Percentiles rank a stretch among this genome's conserved stretches.
phyloP scores from a whole-genome alignment of 345 rosid species.

The Microthlaspi erraticum region DNA sequence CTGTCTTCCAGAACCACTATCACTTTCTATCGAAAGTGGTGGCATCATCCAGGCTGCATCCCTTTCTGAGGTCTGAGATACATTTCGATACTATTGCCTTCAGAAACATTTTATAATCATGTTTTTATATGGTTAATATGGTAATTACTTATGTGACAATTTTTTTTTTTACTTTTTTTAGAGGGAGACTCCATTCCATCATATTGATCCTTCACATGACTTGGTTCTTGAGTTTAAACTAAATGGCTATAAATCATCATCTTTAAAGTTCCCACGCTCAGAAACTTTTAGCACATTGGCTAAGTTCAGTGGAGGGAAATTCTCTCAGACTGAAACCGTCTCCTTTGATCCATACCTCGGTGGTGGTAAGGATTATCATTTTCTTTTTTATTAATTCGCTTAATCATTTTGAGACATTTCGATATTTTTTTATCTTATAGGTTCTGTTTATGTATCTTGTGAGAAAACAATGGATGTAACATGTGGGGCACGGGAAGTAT shows the following conservation, averaged over 20 bases:
- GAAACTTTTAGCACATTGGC: constrained; percentile 72
- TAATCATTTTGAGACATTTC: constrained; percentile 17
- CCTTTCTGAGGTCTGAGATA: constrained; percentile 78
- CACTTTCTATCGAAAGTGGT: constrained; percentile 74
- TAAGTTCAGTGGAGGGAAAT: constrained; percentile 73
- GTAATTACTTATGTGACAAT: constrained; percentile 15
- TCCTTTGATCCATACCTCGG: constrained; percentile 55
- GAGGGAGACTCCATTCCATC: constrained; percentile 80
- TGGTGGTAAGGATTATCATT: constrained; percentile 53
- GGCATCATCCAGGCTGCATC: constrained; percentile 62
- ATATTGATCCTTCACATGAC: constrained; percentile 89
- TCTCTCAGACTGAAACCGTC: constrained; percentile 67
- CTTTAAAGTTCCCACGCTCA: constrained; percentile 73
- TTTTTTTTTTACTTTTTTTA: constrained; percentile 45
- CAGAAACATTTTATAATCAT: constrained; percentile 28
- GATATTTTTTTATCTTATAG: constrained; percentile 39
- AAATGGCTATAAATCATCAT: constrained; percentile 61
- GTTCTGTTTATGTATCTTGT: constrained; percentile 65
- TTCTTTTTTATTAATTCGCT: constrained; percentile 21
- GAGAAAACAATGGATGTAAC: constrained; percentile 85
- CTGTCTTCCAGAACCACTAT: constrained; percentile 75
- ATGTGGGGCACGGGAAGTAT: constrained; percentile 89
- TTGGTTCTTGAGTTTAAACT: constrained; percentile 66
- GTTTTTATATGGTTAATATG: constrained; percentile 22
- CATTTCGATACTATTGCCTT: constrained; percentile 35